A percentile compares a stretch with the other conserved stretches of the same genome.
phyloP scores from a whole-genome alignment of 225 moss, liverwort and hornwort genomes.

The Physcomitrellopsis africana region DNA sequence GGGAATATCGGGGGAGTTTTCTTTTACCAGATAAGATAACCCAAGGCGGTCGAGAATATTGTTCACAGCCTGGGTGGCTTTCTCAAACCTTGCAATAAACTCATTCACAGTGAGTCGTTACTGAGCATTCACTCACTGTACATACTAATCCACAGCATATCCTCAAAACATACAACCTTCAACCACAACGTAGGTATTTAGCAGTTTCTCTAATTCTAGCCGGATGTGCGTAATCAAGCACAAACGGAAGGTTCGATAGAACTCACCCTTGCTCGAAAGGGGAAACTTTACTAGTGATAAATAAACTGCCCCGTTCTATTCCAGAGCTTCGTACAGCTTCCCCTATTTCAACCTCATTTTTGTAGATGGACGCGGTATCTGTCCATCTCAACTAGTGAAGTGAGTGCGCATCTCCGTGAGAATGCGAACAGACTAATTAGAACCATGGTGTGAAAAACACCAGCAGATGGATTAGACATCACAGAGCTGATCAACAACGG shows the following conservation, averaged over 20 bases:
- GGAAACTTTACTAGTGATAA: conserved; percentile 88
- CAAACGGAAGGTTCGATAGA: neutral
- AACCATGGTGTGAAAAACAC: neutral
- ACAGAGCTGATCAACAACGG: neutral
- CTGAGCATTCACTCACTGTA: conserved; percentile 24
- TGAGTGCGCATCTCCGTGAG: no score
- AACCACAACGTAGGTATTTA: neutral
- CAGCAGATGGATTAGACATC: neutral
- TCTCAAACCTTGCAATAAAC: conserved; percentile 61
- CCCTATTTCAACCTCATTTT: conserved; percentile 86
- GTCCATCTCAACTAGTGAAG: conserved; percentile 20
- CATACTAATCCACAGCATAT: conserved; percentile 25
- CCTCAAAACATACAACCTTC: conserved; percentile 15
- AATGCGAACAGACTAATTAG: no score
- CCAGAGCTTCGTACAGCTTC: conserved; percentile 67
- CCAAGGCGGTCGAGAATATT: conserved; percentile 74
- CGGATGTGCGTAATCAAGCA: neutral
- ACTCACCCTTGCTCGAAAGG: conserved; percentile 88
- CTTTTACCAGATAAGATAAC: conserved; percentile 55
- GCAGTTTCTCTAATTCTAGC: conserved; percentile 5
- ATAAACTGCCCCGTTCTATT: conserved; percentile 62
- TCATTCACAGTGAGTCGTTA: conserved; percentile 34
- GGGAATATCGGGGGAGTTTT: neutral
- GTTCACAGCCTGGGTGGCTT: conserved; percentile 68
- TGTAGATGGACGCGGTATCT: conserved; percentile 93